Base-by-base conservation (phyloP, 2,329 filamentous ascomycete genomes). In the Stagonosporopsis cucurbitacearum region DNA sequence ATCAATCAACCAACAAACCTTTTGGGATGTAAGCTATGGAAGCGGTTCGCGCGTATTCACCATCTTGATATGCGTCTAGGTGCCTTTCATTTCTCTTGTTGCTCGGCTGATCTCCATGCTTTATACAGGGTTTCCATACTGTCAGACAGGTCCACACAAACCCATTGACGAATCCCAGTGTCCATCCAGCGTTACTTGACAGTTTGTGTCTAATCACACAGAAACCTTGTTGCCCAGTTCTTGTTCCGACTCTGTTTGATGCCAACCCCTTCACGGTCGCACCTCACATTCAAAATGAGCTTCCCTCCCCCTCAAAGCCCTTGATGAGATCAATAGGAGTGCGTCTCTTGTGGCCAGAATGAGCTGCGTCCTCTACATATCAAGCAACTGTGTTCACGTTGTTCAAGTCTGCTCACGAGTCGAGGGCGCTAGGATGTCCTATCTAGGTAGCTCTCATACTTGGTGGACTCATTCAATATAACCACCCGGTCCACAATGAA, bases 11-110 rank as follows among this genome's bases (percentile, higher is more conserved):
- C 50, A 64, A 60, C 55, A 61, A 61, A 52, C 46, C 48, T 59
- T 60, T 62, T 47, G 54, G 59, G 57, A 42, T 53, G 53, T 56
- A 58, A 58, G 58, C 59, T 62, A 65, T 66, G 66, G 63, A 67
- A 65, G 66, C 62, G 42, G 47, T 43, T 67, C 37, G 46, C 48
- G 53, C 37, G 42, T 47, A 50, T 56, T 36, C 47, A 50, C 40
- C 19, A 37, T 15, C 35, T 30, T 40, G 23, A 46, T 37, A 46
- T 56, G 36, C 35, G 28, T 30, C 28, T 25, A 30, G 20, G 32
- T 45, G 53, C 36, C 36, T 42, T 36, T 49, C 36, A 7, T 42
- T 42, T 23, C 45, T 35, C 39, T 44, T 44, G 5, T 43, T 42
- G 40, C 46, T 19, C 12, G 35, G 22, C 39, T 35, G 19, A 25